Evolutionary conservation across 2,329 filamentous ascomycete species (phyloP), one percentile per base, ranked within the genome.

Genomic region (Monascus ruber): DNA sequence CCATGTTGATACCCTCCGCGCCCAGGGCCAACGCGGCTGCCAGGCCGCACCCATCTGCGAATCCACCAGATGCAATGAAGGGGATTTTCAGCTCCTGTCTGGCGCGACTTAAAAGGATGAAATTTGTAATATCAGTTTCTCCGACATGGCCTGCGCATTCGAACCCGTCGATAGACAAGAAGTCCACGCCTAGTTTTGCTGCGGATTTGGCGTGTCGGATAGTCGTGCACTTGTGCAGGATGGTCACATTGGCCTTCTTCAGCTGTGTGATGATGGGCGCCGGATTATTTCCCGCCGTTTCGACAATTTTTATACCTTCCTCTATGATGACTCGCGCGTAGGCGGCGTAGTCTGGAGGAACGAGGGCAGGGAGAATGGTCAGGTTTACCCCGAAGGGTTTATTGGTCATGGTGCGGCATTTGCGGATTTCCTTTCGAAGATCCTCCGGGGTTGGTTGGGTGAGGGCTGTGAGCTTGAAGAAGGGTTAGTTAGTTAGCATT

Each of bases 171-270:
- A 98, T 96, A 49, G 82, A 88, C 42, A 98, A 69, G 66, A 98
- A 96, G 64, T 98, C 91, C 4, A 95, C 91, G 47, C 91, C 91
- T 31, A 96, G 79, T 66, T 94, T 94, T 42, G 94, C 75, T 36
- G 91, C 91, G 48, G 83, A 87, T 62, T 86, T 77, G 17, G 91
- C 91, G 60, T 98, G 91, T 40, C 87, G 73, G 66, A 98, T 94
- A 4, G 86, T 93, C 6, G 91, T 98, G 72, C 91, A 96, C 70
- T 98, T 98, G 76, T 98, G 91, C 41, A 98, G 70, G 52, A 98
- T 79, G 40, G 76, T 89, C 54, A 77, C 76, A 41, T 78, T 79
- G 5, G 81, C 83, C 44, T 75, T 75, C 69, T 96, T 98, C 39
- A 98, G 74, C 70, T 86, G 77, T 58, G 77, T 72, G 62, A 98